Evolutionary conservation across 2,329 filamentous ascomycete species (phyloP).

Genomic region (Clonostachys rosea): DNA sequence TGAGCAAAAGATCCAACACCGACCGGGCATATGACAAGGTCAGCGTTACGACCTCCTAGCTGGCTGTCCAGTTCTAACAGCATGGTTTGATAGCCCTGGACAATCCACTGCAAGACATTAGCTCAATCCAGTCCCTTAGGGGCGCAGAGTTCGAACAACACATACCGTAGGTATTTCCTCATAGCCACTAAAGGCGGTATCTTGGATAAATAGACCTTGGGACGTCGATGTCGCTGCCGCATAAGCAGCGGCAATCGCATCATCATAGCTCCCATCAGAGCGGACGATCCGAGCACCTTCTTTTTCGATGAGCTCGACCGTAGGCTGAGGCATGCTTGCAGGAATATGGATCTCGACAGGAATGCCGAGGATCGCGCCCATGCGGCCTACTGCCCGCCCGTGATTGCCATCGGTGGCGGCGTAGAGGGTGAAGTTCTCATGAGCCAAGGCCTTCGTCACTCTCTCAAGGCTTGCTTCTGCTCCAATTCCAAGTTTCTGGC

Average conservation of each 20-base stretch:
- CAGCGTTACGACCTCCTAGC: constrained; percentile 25
- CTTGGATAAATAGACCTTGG: constrained; percentile 57
- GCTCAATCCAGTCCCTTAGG: not conserved
- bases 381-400: constrained; percentile 66
- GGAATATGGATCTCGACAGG: constrained; percentile 60
- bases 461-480: constrained; percentile 34
- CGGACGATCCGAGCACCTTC: constrained; percentile 60
- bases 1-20: constrained; percentile 72
- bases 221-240: constrained; percentile 26
- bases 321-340: constrained; percentile 45
- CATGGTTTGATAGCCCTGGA: constrained; percentile 74
- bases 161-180: constrained; percentile 55
- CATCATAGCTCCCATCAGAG: constrained; percentile 59
- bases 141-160: not conserved
- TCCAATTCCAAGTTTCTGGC: constrained; percentile 33
- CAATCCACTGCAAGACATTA: constrained; percentile 53
- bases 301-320: constrained; percentile 45
- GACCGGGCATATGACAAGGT: constrained; percentile 58
- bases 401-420: constrained; percentile 75
- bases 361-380: constrained; percentile 51
- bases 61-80: constrained; percentile 64
- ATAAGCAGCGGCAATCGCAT: constrained; percentile 46
- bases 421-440: constrained; percentile 35
- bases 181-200: constrained; percentile 64
- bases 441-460: constrained; percentile 15